Evolutionary conservation across 352 stramenopile genomes (phyloP).

Genomic region (Phytophthora chlamydospora): DNA sequence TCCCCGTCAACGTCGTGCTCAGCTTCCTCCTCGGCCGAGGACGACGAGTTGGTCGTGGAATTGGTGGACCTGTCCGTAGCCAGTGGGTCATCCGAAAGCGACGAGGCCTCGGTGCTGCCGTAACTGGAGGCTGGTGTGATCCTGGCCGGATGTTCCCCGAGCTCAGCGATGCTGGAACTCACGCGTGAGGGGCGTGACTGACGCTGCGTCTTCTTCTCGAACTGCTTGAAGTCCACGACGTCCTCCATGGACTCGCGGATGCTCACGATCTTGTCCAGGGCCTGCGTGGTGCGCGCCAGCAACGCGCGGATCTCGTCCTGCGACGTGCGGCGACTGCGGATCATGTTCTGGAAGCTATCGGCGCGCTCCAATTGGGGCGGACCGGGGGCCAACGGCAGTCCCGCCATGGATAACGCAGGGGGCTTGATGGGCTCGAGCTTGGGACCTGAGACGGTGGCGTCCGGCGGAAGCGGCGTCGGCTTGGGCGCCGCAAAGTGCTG

Average conservation of each 20-base stretch:
- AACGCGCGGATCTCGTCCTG: slow-evolving; percentile 80
- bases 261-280: slow-evolving; percentile 83
- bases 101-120: slow-evolving; percentile 56
- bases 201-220: slow-evolving; percentile 51
- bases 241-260: slow-evolving; percentile 87
- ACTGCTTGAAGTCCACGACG: slow-evolving; percentile 83
- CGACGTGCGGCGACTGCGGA: slow-evolving; percentile 48
- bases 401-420: slow-evolving; percentile 22
- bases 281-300: slow-evolving; percentile 65
- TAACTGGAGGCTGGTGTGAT: slow-evolving; percentile 56
- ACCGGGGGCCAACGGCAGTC: slow-evolving; percentile 10
- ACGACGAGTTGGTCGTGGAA: slow-evolving; percentile 51
- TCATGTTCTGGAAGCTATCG: slow-evolving; percentile 30
- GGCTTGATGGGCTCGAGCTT: slow-evolving; percentile 43
- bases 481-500: slow-evolving; percentile 12
- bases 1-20: slow-evolving; percentile 43
- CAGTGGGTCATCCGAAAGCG: slow-evolving; percentile 43
- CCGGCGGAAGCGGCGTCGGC: slow-evolving; percentile 8
- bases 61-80: slow-evolving; percentile 50
- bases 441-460: slow-evolving; percentile 18
- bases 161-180: slow-evolving; percentile 43
- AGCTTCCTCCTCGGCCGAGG: slow-evolving; percentile 47
- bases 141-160: slow-evolving; percentile 24
- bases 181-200: slow-evolving; percentile 34
- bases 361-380: slow-evolving; percentile 7